Evolutionary conservation across 2,329 filamentous ascomycete genomes (phyloP).

Genomic region (Ophiostoma sp.): DNA sequence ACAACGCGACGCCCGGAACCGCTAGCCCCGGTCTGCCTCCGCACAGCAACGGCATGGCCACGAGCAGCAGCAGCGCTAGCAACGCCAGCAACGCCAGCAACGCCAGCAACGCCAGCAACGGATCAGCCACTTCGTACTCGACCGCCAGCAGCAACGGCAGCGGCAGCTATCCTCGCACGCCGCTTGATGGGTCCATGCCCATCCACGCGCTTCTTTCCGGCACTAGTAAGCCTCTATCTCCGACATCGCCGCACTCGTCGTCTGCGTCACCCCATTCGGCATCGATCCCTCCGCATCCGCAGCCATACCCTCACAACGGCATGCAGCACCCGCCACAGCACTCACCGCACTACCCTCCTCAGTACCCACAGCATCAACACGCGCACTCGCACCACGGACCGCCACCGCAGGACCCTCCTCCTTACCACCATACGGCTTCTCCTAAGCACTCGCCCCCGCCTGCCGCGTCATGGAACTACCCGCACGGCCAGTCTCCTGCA

Average conservation of each 20-base stretch:
- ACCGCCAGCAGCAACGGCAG: not conserved
- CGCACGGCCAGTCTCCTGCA: not conserved
- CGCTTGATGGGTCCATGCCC: constrained; percentile 53
- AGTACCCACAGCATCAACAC: not conserved
- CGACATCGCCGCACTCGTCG: constrained; percentile 6
- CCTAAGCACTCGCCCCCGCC: not conserved
- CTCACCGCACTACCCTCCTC: not conserved
- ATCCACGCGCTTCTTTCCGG: constrained; percentile 53
- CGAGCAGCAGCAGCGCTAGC: constrained; percentile 23
- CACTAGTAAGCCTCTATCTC: constrained; percentile 21
- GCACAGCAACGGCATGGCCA: constrained; percentile 35
- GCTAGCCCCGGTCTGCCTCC: constrained; percentile 35
- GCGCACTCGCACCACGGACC: not conserved
- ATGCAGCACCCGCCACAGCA: constrained; percentile 2
- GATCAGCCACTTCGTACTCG: constrained; percentile 44
- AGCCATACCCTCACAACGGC: not conserved
- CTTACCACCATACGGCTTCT: not conserved
- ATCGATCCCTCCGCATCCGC: not conserved
- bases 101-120: constrained; percentile 30
- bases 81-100: constrained; percentile 28
- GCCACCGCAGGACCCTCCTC: not conserved
- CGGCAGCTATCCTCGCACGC: constrained; percentile 43
- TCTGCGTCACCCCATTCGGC: not conserved
- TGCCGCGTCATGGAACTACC: constrained; percentile 4
- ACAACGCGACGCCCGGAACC: not conserved